Evolutionary conservation across 2,329 filamentous ascomycete genomes (phyloP).

Genomic region (Fusarium irregulare): DNA sequence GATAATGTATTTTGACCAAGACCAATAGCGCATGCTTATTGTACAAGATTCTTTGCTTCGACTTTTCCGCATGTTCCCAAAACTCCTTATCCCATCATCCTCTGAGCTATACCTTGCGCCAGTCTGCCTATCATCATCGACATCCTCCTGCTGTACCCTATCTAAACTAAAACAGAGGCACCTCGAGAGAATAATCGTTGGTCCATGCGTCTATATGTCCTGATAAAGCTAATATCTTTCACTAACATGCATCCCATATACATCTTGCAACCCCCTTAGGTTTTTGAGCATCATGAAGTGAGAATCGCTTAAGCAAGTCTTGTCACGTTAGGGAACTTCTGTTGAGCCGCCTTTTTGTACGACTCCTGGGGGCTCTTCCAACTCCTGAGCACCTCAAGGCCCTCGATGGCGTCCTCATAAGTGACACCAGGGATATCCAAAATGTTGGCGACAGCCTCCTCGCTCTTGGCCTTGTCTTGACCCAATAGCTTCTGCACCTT

Average conservation of each 20-base stretch:
- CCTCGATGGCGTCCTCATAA: slow-evolving; percentile 66
- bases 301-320: slow-evolving; percentile 52
- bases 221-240: slow-evolving; percentile 9
- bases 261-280: background rate
- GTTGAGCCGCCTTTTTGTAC: slow-evolving; percentile 61
- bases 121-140: slow-evolving; percentile 30
- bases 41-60: slow-evolving; percentile 37
- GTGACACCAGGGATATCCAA: slow-evolving; percentile 63
- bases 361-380: slow-evolving; percentile 63
- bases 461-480: slow-evolving; percentile 65
- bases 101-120: slow-evolving; percentile 33
- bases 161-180: slow-evolving; percentile 10
- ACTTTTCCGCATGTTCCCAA: slow-evolving; percentile 44
- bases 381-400: slow-evolving; percentile 56
- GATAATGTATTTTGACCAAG: slow-evolving; percentile 12
- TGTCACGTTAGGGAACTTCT: slow-evolving; percentile 64
- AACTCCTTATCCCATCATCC: slow-evolving; percentile 40
- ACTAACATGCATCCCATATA: slow-evolving; percentile 4
- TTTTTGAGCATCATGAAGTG: slow-evolving; percentile 10
- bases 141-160: slow-evolving; percentile 20
- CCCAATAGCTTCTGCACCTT: slow-evolving; percentile 69
- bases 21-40: slow-evolving; percentile 37
- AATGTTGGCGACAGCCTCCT: slow-evolving; percentile 71
- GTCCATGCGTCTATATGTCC: slow-evolving; percentile 25
- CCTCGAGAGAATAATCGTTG: slow-evolving; percentile 10